These are phyloP conservation scores for Talaromyces amestolkiae DNA, from an alignment of 2,329 filamentous ascomycete genomes.

Conservation along the genomic window DNA sequence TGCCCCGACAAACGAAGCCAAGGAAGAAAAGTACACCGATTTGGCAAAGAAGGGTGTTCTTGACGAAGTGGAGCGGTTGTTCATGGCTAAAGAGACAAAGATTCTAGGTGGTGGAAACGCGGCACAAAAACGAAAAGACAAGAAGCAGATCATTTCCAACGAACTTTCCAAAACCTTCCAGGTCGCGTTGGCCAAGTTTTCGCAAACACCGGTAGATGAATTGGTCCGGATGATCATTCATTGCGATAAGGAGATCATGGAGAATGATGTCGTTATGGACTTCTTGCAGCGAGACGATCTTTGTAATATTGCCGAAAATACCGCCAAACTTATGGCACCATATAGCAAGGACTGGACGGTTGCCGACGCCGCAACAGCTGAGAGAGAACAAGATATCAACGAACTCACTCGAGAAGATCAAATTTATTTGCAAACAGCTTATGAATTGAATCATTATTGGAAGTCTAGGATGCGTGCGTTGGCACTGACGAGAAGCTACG, in stretches of 20 bases:
- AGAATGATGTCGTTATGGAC: conserved; percentile 92
- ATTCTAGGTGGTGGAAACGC: conserved; percentile 65
- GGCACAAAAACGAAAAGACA: conserved; percentile 77
- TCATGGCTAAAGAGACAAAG: conserved; percentile 96
- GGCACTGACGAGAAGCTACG: conserved; percentile 76
- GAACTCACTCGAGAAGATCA: conserved; percentile 95
- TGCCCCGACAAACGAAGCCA: conserved; percentile 77
- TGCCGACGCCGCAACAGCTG: conserved; percentile 72
- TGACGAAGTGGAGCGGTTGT: conserved; percentile 95
- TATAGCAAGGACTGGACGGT: conserved; percentile 97
- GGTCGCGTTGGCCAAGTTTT: conserved; percentile 92
- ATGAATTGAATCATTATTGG: conserved; percentile 96
- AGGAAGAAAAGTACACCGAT: conserved; percentile 94
- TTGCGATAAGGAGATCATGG: conserved; percentile 83
- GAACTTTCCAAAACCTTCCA: conserved; percentile 88
- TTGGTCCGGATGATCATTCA: conserved; percentile 92
- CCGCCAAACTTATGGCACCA: conserved; percentile 84
- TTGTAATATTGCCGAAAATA: conserved; percentile 88
- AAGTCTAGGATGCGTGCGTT: conserved; percentile 94
- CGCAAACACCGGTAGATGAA: conserved; percentile 76
- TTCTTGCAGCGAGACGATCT: conserved; percentile 91
- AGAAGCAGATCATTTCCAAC: conserved; percentile 93
- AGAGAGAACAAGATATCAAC: conserved; percentile 77
- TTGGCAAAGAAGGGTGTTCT: conserved; percentile 91
- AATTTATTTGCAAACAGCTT: conserved; percentile 89